These are phyloP conservation scores for Ceratobasidium sp. DNA, from an alignment of 1,284 basidiomycete species.

Conservation along the genomic window DNA sequence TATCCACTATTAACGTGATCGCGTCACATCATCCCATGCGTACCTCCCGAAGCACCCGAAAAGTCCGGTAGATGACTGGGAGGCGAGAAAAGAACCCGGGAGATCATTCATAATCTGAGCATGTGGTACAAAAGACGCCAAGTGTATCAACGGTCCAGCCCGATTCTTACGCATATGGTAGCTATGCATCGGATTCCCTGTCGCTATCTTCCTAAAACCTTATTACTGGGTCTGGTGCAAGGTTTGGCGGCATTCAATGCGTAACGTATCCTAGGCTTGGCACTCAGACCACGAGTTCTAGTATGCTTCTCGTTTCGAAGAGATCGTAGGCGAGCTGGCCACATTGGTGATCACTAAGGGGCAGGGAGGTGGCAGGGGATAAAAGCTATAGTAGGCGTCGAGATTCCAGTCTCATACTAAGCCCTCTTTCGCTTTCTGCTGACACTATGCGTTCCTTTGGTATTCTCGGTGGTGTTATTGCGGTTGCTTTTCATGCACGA, in stretches of 20 bases:
- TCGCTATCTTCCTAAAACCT: too few species aligned
- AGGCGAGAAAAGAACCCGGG: neutral
- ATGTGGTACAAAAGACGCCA: conserved; percentile 5
- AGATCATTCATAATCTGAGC: neutral
- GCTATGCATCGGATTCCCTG: neutral
- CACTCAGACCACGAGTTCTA: neutral
- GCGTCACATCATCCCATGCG: too few species aligned
- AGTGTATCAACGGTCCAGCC: neutral
- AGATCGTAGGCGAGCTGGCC: too few species aligned
- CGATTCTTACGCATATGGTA: conserved; percentile 18
- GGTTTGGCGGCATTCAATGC: neutral
- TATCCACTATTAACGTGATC: too few species aligned
- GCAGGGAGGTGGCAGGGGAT: too few species aligned
- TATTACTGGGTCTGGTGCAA: neutral
- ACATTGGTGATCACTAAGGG: too few species aligned
- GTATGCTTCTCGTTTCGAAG: neutral
- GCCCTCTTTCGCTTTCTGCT: neutral
- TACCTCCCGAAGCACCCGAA: too few species aligned
- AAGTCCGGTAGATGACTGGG: neutral
- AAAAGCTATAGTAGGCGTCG: neutral
- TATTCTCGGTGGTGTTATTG: neutral
- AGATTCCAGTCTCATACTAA: neutral
- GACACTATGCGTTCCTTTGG: neutral
- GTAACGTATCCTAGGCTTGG: neutral
- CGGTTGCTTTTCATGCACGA: neutral